Evolutionary conservation across 1,284 basidiomycete genomes (phyloP), one percentile per base, ranked within the genome.

Genomic region (Irpex sp.): DNA sequence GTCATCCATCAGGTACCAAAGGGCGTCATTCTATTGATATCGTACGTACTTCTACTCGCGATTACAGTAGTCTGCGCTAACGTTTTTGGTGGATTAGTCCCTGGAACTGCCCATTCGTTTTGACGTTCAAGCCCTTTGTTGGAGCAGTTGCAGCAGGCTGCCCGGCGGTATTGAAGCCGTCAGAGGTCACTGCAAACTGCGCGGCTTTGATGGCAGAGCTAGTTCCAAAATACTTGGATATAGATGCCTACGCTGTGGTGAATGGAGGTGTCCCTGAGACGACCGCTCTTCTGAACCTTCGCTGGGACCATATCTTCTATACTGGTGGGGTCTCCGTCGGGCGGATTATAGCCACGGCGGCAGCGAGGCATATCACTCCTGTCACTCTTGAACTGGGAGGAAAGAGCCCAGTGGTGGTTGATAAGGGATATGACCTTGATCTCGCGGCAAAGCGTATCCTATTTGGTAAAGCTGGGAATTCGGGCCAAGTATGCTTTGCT

Each of bases 331-430:
- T 83, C 11, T 86, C 86, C 19, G 86, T 96, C 5, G 94, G 85
- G 1, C 85, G 81, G 66, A 85, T 96, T 62, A 85, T 97, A 11
- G 88, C 91, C 5, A 76, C 81, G 0, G 93, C 93, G 0, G 94
- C 93, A 4, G 93, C 91, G 7, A 90, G 94, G 74, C 85, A 88
- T 60, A 76, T 95, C 13, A 93, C 93, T 0, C 93, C 94, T 0
- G 80, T 90, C 17, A 89, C 92, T 5, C 84, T 95, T 55, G 94
- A 90, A 78, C 79, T 90, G n/a, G 87, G 88, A 59, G 91, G 93
- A 57, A 96, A 96, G 77, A 90, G 87, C 13, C 94, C 94, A 5
- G 90, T 88, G 15, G 83, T 95, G 69, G 78, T 96, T 58, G 89
- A 94, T 70, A 78, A 87, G 0, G 81, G 79, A 57, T 83, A 81